Evolutionary conservation across 208 protist genomes (phyloP), one percentile per base, ranked within the genome.

Genomic region (Trichomonas gallinae): DNA sequence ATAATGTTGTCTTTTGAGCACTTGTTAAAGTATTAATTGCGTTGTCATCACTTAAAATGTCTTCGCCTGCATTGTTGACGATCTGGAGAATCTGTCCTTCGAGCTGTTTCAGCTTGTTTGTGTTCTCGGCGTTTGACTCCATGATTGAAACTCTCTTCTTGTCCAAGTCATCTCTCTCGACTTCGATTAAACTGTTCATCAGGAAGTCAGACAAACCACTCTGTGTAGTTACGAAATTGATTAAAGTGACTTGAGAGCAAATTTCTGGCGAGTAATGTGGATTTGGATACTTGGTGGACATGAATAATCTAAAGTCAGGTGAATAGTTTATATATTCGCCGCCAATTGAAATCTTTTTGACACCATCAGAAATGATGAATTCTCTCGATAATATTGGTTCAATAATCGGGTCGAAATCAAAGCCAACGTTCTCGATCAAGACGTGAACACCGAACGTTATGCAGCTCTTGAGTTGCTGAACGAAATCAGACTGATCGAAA

Each of bases 221-320:
- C 97, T 99, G 98, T 31, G 99, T 99, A 82, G 99, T 99, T 98
- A 99, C 99, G 97, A 99, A 99, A 98, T 99, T 99, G 97, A 99
- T 99, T 46, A 99, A 97, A 11, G 99, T 99, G 42, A 98, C 99
- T 98, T 99, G 98, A 13, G 99, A 99, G 17, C 99, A 99, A 87
- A 99, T 98, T 97, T 99, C 99, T 21, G 99, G 99, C 48, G 98
- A 98, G 98, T 99, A 99, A 97, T 99, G 98, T 31, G 99, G 99
- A 97, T 99, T 99, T 89, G 98, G 98, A 89, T 99, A 98, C 97
- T 99, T 99, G 36, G 99, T 99, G 97, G 99, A 98, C 88, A 99
- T 97, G 97, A 99, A 99, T 38, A 99, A 98, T 83, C 98, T 98
- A 98, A 99, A 99, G n/a, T 99, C 98, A 40, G 97, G 83, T 97